A percentile compares a stretch with the other conserved stretches of the same genome.
These are phyloP conservation scores for Russula earlei DNA, from an alignment of 768 basidiomycete species.

Conservation along the genomic window DNA sequence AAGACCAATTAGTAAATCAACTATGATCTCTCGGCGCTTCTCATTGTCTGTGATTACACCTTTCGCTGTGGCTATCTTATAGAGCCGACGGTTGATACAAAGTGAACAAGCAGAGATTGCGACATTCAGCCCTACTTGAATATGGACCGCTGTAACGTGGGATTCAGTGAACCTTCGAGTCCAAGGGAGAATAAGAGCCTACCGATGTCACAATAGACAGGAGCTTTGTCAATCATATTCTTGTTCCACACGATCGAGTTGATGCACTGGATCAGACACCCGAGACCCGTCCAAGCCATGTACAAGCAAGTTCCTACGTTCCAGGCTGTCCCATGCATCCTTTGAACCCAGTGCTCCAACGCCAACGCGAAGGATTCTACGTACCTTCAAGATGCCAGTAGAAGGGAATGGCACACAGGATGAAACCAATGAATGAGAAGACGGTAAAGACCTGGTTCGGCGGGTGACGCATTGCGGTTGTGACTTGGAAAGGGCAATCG, in stretches of 20 bases:
- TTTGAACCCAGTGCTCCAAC: not conserved
- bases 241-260: slow-evolving; percentile 67
- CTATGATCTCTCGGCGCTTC: slow-evolving; percentile 24
- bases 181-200: slow-evolving; percentile 18
- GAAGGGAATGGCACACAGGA: slow-evolving; percentile 41
- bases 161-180: not conserved
- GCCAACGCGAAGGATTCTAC: not conserved
- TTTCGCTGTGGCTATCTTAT: slow-evolving; percentile 32
- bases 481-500: too few species aligned
- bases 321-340: slow-evolving; percentile 35
- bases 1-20: slow-evolving; percentile 28
- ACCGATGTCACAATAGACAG: slow-evolving; percentile 52
- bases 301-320: slow-evolving; percentile 65
- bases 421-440: slow-evolving; percentile 37
- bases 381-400: slow-evolving; percentile 46
- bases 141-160: slow-evolving; percentile 29
- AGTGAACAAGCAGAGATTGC: too few species aligned
- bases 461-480: not conserved
- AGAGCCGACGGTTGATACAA: slow-evolving; percentile 33
- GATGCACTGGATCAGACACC: slow-evolving; percentile 50
- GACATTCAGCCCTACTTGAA: slow-evolving; percentile 28
- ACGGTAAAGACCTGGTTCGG: slow-evolving; percentile 23
- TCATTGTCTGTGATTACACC: slow-evolving; percentile 25
- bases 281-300: slow-evolving; percentile 56
- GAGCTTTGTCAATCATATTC: slow-evolving; percentile 39